A percentile compares a stretch with the other conserved stretches of the same genome.
phyloP scores from a whole-genome alignment of 129 eudicot genomes.

The Flaveria bidentis region DNA sequence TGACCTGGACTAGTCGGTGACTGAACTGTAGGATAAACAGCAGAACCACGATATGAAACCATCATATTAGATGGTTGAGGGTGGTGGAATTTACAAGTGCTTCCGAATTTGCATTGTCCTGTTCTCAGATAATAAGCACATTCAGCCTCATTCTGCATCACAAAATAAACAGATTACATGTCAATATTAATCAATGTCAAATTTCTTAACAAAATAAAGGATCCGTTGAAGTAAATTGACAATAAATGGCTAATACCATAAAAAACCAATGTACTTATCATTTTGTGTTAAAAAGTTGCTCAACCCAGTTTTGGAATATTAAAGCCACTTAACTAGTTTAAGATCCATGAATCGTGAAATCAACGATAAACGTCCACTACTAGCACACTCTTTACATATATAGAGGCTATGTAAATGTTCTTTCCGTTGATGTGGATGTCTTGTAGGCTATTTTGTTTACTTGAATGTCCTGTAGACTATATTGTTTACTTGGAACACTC shows the following conservation, averaged over 20 bases:
- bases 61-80: conserved; percentile 87
- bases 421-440: not conserved
- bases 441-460: not conserved
- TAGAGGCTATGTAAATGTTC: not conserved
- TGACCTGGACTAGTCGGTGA: conserved; percentile 83
- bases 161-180: conserved; percentile 3
- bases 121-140: conserved; percentile 94
- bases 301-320: not conserved
- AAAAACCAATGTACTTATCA: not conserved
- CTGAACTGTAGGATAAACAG: conserved; percentile 79
- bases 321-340: not conserved
- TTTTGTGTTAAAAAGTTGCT: not conserved
- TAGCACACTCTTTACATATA: not conserved
- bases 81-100: conserved; percentile 94
- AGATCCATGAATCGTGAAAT: not conserved
- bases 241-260: not conserved
- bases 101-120: conserved; percentile 95
- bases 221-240: not conserved
- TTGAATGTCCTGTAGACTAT: not conserved
- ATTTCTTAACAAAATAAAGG: not conserved
- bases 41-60: conserved; percentile 77
- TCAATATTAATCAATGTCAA: not conserved
- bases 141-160: conserved; percentile 69
- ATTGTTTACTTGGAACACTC: not conserved
- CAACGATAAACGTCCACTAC: not conserved